Evolutionary conservation across 192 early-diverging fungal species (phyloP).

Genomic region (Rhizophlyctis rosea): DNA sequence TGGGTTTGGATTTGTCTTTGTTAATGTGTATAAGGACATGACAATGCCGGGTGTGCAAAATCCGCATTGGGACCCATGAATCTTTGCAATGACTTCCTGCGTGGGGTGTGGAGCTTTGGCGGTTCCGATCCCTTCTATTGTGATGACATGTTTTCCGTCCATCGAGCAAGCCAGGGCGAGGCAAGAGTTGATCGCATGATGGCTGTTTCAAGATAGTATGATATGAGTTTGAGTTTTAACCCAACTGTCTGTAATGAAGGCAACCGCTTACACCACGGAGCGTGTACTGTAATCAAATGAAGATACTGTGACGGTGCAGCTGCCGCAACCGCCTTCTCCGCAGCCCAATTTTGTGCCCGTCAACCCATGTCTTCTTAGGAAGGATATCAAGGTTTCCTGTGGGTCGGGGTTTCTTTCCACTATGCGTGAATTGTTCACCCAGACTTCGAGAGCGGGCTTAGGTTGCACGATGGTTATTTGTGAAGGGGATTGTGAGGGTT

Average conservation of each 20-base stretch:
- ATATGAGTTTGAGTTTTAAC: neutral
- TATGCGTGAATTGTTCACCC: slow-evolving; percentile 23
- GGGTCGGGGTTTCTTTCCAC: slow-evolving; percentile 31
- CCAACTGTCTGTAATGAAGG: slow-evolving; percentile 11
- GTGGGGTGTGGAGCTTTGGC: slow-evolving; percentile 62
- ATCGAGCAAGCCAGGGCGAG: slow-evolving; percentile 68
- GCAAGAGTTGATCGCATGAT: slow-evolving; percentile 62
- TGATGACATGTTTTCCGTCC: slow-evolving; percentile 79
- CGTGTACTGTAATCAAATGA: slow-evolving; percentile 44
- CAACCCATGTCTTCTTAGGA: slow-evolving; percentile 32
- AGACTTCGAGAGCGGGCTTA: slow-evolving; percentile 18
- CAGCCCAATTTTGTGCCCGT: slow-evolving; percentile 78
- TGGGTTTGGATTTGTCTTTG: slow-evolving; percentile 68
- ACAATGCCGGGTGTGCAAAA: slow-evolving; percentile 91
- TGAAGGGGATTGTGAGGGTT: neutral
- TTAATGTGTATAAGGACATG: slow-evolving; percentile 79
- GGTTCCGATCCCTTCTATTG: slow-evolving; percentile 75
- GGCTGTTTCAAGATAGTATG: slow-evolving; percentile 1
- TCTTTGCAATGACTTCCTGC: slow-evolving; percentile 70
- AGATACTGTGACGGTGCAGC: slow-evolving; percentile 79
- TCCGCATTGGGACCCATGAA: slow-evolving; percentile 78
- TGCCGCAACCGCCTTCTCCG: slow-evolving; percentile 57
- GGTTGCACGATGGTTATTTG: neutral
- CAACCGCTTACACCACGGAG: slow-evolving; percentile 38
- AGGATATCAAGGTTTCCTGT: slow-evolving; percentile 26